phyloP scores from a whole-genome alignment of 2,329 filamentous ascomycete genomes.

The Hypoxylon sp. region DNA sequence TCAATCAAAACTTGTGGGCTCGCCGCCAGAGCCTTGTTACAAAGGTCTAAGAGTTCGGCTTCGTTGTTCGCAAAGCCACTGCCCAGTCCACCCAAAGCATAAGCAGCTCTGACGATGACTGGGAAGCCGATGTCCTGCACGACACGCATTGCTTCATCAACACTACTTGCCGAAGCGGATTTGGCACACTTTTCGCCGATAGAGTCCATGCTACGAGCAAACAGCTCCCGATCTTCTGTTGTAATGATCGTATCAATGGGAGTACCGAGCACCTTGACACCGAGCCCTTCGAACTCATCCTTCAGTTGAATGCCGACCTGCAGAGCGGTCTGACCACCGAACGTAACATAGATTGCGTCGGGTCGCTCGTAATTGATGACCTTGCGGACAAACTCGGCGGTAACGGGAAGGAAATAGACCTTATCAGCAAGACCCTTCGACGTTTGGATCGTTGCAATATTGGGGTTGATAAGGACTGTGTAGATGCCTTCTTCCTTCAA shows the following conservation, averaged over 20 bases:
- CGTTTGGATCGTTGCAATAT: conserved; percentile 98
- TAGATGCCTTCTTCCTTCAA: conserved; percentile 98
- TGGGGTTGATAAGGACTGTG: conserved; percentile 97
- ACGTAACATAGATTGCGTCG: conserved; percentile 97
- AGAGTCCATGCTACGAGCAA: conserved; percentile 97
- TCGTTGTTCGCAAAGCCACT: conserved; percentile 96
- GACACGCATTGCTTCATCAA: conserved; percentile 89
- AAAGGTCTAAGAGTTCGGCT: conserved; percentile 84
- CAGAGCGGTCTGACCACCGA: conserved; percentile 97
- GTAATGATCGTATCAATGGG: conserved; percentile 99
- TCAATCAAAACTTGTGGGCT: conserved; percentile 97
- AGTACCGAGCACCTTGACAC: conserved; percentile 94
- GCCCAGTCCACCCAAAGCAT: conserved; percentile 93
- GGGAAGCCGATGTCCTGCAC: conserved; percentile 95
- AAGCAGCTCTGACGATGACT: conserved; percentile 96
- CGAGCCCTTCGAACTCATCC: conserved; percentile 93
- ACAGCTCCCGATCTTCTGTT: conserved; percentile 97
- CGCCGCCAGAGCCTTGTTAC: conserved; percentile 93
- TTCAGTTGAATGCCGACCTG: conserved; percentile 97
- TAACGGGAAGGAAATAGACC: conserved; percentile 98
- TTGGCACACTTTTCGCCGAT: conserved; percentile 98
- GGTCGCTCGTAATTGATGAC: conserved; percentile 95
- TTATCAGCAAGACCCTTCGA: conserved; percentile 98
- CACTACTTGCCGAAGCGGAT: conserved; percentile 89
- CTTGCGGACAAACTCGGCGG: conserved; percentile 96